Evolutionary conservation across 768 basidiomycete species (phyloP).

Genomic region (Peribolospora baueri): DNA sequence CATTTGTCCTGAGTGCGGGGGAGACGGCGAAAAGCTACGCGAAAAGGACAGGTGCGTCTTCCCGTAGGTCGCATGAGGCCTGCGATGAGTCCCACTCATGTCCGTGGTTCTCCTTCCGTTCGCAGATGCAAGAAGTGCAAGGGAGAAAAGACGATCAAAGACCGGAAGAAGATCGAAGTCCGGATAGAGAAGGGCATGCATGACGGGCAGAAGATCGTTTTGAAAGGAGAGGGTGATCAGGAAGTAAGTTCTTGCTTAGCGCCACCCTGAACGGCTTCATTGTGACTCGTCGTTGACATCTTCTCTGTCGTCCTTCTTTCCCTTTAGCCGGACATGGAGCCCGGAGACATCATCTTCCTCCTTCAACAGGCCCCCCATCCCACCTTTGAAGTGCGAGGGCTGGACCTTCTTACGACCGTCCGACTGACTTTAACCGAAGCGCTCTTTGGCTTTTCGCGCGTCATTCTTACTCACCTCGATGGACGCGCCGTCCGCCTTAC

Average conservation of each 20-base stretch:
- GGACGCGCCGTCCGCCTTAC: constrained; percentile 65
- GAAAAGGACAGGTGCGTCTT: constrained; percentile 53
- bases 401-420: constrained; percentile 53
- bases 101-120: not conserved
- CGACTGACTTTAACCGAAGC: constrained; percentile 82
- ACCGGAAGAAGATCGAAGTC: constrained; percentile 73
- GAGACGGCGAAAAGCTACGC: constrained; percentile 35
- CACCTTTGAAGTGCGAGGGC: constrained; percentile 47
- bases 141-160: constrained; percentile 54
- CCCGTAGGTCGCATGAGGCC: not conserved
- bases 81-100: not conserved
- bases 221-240: constrained; percentile 81
- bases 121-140: constrained; percentile 86
- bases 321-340: constrained; percentile 48
- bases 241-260: constrained; percentile 28
- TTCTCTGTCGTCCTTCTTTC: not conserved
- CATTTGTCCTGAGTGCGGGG: constrained; percentile 44
- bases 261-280: constrained; percentile 4
- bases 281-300: not conserved
- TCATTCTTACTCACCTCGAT: constrained; percentile 74
- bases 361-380: constrained; percentile 43
- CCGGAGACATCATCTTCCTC: constrained; percentile 77
- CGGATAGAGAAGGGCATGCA: constrained; percentile 67
- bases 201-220: constrained; percentile 57
- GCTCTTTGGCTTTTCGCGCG: constrained; percentile 76